Evolutionary conservation across 1,139 yeast genomes (phyloP).

Genomic region (Tardiomyces blankii): DNA sequence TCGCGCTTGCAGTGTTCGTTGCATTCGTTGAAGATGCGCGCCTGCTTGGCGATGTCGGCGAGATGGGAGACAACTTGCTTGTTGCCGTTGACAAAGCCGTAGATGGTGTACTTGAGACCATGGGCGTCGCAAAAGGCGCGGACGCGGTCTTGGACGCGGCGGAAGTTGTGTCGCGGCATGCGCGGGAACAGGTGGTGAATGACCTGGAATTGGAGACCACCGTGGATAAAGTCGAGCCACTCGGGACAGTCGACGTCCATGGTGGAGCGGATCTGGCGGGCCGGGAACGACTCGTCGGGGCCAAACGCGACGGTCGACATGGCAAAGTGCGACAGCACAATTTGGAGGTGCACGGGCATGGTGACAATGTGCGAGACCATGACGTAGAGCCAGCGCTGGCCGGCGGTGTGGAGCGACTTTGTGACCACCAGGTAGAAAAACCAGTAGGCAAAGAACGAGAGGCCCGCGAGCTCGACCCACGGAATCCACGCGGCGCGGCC

Average conservation of each 20-base stretch:
- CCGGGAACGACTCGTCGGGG: slow-evolving; percentile 67
- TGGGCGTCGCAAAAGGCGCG: slow-evolving; percentile 62
- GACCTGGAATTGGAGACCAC: slow-evolving; percentile 88
- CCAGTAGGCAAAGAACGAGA: slow-evolving; percentile 63
- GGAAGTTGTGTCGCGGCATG: slow-evolving; percentile 75
- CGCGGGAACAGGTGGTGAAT: slow-evolving; percentile 87
- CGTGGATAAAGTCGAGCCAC: slow-evolving; percentile 86
- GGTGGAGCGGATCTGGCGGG: slow-evolving; percentile 76
- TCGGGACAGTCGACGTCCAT: slow-evolving; percentile 94
- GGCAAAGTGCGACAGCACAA: slow-evolving; percentile 82
- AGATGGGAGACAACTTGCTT: slow-evolving; percentile 55
- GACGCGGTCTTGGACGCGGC: slow-evolving; percentile 63
- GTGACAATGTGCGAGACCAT: slow-evolving; percentile 71
- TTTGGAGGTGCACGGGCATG: slow-evolving; percentile 87
- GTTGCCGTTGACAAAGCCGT: slow-evolving; percentile 76
- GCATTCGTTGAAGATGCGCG: slow-evolving; percentile 23
- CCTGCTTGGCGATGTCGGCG: slow-evolving; percentile 72
- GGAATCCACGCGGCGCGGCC: slow-evolving; percentile 86
- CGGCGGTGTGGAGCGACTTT: slow-evolving; percentile 38
- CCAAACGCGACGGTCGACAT: slow-evolving; percentile 89
- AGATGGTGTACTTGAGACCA: slow-evolving; percentile 75
- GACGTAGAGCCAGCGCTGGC: slow-evolving; percentile 46
- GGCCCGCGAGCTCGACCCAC: slow-evolving; percentile 63
- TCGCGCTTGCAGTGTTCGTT: neutral
- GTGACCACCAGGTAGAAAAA: slow-evolving; percentile 57